These are phyloP conservation scores for Calocybe gangraenosa DNA, from an alignment of 768 basidiomycete species.

Conservation along the genomic window DNA sequence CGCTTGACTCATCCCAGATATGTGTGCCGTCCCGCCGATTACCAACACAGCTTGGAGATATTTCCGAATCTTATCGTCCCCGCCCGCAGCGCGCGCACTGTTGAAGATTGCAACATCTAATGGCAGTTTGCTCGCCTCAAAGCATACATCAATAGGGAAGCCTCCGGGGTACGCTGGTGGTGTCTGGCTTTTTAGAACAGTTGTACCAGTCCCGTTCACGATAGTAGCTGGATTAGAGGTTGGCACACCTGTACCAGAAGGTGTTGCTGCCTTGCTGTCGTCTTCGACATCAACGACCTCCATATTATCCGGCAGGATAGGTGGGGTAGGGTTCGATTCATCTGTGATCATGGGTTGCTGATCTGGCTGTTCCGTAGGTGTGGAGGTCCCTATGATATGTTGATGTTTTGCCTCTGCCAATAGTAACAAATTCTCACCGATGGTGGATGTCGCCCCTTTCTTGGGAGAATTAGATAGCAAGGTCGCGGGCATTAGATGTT, in stretches of 20 bases:
- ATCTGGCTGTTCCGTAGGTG: slow-evolving; percentile 27
- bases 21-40: slow-evolving; percentile 77
- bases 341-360: slow-evolving; percentile 26
- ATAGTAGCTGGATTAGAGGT: slow-evolving; percentile 8
- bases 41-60: slow-evolving; percentile 86
- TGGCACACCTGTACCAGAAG: slow-evolving; percentile 17
- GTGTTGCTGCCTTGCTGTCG: slow-evolving; percentile 31
- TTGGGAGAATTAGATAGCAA: slow-evolving; percentile 22
- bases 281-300: slow-evolving; percentile 49
- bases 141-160: slow-evolving; percentile 69
- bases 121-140: slow-evolving; percentile 86
- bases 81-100: slow-evolving; percentile 81
- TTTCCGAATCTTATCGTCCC: slow-evolving; percentile 86
- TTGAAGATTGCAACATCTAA: slow-evolving; percentile 93
- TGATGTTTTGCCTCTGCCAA: background rate
- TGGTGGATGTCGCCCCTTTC: slow-evolving; percentile 6
- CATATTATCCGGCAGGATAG: slow-evolving; percentile 26
- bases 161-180: slow-evolving; percentile 34
- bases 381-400: slow-evolving; percentile 12
- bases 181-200: slow-evolving; percentile 11
- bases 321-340: slow-evolving; percentile 26
- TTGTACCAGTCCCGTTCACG: background rate
- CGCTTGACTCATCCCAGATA: slow-evolving; percentile 82
- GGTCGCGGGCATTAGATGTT: slow-evolving; percentile 58
- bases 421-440: background rate